Evolutionary conservation across 1,139 yeast species (phyloP).

Genomic region (Debaryomycetaceae sp.): DNA sequence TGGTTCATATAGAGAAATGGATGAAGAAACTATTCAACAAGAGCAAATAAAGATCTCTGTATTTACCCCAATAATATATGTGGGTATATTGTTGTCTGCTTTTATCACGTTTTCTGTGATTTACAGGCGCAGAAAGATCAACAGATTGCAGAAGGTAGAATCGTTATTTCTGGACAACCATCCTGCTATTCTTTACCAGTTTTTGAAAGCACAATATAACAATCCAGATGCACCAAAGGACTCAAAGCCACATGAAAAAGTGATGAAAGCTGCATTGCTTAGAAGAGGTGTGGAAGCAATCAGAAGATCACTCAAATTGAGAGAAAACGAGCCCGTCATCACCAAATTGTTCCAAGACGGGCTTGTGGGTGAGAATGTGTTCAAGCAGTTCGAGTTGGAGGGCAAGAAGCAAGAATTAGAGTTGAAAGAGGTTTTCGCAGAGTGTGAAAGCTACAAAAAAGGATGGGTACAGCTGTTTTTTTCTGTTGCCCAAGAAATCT

Average conservation of each 20-base stretch:
- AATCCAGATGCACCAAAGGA: slow-evolving; percentile 41
- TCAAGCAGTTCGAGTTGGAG: slow-evolving; percentile 75
- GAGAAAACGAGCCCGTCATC: slow-evolving; percentile 68
- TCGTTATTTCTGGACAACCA: slow-evolving; percentile 73
- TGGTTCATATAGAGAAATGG: slow-evolving; percentile 16
- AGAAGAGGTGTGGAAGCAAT: slow-evolving; percentile 73
- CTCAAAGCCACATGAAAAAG: slow-evolving; percentile 69
- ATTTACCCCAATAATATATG: slow-evolving; percentile 79
- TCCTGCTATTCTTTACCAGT: slow-evolving; percentile 60
- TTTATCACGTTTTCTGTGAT: slow-evolving; percentile 69
- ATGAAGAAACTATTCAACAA: slow-evolving; percentile 26
- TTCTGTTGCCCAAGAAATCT: slow-evolving; percentile 81
- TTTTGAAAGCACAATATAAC: slow-evolving; percentile 46
- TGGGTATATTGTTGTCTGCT: slow-evolving; percentile 67
- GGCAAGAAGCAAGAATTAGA: slow-evolving; percentile 78
- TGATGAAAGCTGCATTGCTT: slow-evolving; percentile 79
- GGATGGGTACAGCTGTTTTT: slow-evolving; percentile 82
- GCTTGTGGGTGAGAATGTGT: slow-evolving; percentile 84
- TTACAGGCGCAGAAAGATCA: slow-evolving; percentile 61
- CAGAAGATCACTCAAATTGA: slow-evolving; percentile 64
- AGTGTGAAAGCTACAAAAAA: slow-evolving; percentile 68
- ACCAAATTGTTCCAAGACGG: slow-evolving; percentile 79
- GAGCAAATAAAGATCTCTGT: slow-evolving; percentile 59
- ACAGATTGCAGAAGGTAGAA: slow-evolving; percentile 51
- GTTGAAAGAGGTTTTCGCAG: slow-evolving; percentile 71